Base-by-base conservation (phyloP, 441 rosid species). In the Raphanus hybrid region DNA sequence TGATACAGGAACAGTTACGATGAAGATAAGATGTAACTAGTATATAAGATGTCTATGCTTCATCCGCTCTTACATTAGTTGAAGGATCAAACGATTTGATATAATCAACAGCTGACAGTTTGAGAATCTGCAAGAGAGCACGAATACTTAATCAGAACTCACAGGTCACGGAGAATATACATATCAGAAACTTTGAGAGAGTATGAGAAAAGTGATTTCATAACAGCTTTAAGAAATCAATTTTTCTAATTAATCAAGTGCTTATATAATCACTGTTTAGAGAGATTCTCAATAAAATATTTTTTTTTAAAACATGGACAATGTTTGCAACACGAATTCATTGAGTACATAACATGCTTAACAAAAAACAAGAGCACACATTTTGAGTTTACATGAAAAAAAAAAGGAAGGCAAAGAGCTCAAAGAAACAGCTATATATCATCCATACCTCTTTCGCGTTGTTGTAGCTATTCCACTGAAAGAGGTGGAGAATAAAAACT, bases 81-180 rank as follows among this genome's bases (percentile, higher is more conserved):
- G 92, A 88, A 82, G 93, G 87, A 86, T 92, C 98, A 85, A 93
- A 92, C 69, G 74, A 78, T 77, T 87, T 86, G 67, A 83, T 85
- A 74, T 87, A 91, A 81, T 88, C 89, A 72, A 82, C 88, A 70
- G 91, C 90, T 73, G 99, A 84, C 75, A 78, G 89, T 80, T 88
- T 90, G 74, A 93, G 87, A 81, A 96, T 86, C 99, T 96, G 96
- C 81, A 82, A 71, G 50, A 75, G 83, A 62, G 26, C 1, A 71
- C 18, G 55, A 50, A 50, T 50, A 50, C 55, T 48, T n/a, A 48
- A 48, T n/a, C 18, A 48, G 55, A n/a, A 48, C 14, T 16, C 55
- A 48, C 55, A 48, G 18, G 16, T n/a, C 55, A 14, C 55, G 7
- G 55, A 14, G 8, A 48, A 5, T n/a, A n/a, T 5, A n/a, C 16